Conservation (phyloP, 768 basidiomycete genomes). For the Lenzites betulinus region DNA sequence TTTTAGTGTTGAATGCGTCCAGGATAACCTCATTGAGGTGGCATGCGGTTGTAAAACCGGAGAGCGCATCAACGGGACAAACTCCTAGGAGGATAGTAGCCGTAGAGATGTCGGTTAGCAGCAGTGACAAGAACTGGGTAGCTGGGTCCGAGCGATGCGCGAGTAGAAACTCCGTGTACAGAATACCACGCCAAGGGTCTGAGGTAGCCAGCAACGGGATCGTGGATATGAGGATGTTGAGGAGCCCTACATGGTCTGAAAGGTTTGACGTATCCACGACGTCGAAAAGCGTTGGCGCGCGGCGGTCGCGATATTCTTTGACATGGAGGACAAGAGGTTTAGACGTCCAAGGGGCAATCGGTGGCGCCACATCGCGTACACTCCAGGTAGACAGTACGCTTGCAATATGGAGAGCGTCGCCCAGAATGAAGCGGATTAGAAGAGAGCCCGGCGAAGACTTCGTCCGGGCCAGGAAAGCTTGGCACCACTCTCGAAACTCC, state of each 20-base stretch:
- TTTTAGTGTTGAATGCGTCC: neutral
- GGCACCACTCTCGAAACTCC: slow-evolving; percentile 12
- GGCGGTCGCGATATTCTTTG: slow-evolving; percentile 32
- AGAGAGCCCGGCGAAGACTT: slow-evolving; percentile 15
- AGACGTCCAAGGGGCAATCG: slow-evolving; percentile 39
- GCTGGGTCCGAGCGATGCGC: slow-evolving; percentile 23
- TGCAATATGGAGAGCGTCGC: slow-evolving; percentile 26
- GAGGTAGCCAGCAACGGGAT: slow-evolving; percentile 38
- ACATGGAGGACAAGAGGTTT: slow-evolving; percentile 34
- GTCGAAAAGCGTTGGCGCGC: slow-evolving; percentile 41
- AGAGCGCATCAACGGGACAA: slow-evolving; percentile 38
- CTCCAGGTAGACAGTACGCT: slow-evolving; percentile 36
- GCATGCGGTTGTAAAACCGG: slow-evolving; percentile 40
- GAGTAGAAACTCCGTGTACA: slow-evolving; percentile 45
- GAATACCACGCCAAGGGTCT: slow-evolving; percentile 26
- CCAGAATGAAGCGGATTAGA: slow-evolving; percentile 31
- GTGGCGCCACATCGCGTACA: neutral
- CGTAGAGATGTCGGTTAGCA: slow-evolving; percentile 33
- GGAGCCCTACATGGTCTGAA: slow-evolving; percentile 46
- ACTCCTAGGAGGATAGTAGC: slow-evolving; percentile 44
- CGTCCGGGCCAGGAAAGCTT: neutral
- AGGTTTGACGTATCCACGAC: slow-evolving; percentile 54
- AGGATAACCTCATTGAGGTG: slow-evolving; percentile 37
- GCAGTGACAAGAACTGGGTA: slow-evolving; percentile 28
- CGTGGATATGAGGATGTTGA: slow-evolving; percentile 18